phyloP scores from a whole-genome alignment of 2,329 filamentous ascomycete genomes.

The Colletotrichum tropicale region DNA sequence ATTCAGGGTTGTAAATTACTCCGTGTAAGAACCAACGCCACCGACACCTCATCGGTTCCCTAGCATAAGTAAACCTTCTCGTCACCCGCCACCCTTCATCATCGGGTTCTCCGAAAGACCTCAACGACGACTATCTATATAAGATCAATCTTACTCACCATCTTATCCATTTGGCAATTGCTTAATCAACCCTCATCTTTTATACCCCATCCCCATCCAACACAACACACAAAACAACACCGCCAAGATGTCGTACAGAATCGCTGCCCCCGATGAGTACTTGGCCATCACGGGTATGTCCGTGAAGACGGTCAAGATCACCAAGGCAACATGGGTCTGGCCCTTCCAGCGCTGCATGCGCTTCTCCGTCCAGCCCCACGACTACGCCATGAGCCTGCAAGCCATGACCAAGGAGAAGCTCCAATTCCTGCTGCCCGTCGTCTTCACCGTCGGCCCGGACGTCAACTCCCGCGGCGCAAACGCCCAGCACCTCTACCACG shows the following conservation, averaged over 20 bases:
- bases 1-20: background rate
- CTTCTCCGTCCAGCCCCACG: slow-evolving; percentile 73
- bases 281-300: slow-evolving; percentile 85
- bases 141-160: too few relatives aligned
- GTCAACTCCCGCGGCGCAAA: slow-evolving; percentile 64
- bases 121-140: background rate
- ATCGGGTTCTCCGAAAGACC: background rate
- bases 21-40: background rate
- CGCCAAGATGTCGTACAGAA: slow-evolving; percentile 63
- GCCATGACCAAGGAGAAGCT: slow-evolving; percentile 92
- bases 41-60: background rate
- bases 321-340: slow-evolving; percentile 76
- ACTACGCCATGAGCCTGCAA: slow-evolving; percentile 82
- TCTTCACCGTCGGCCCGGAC: slow-evolving; percentile 85
- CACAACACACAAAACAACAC: slow-evolving; percentile 23
- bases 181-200: background rate
- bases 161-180: too few relatives aligned
- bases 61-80: background rate
- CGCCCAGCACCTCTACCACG: slow-evolving; percentile 22
- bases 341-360: slow-evolving; percentile 71
- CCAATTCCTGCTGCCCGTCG: slow-evolving; percentile 80
- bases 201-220: background rate
- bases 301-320: slow-evolving; percentile 75
- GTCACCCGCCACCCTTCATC: background rate
- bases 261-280: slow-evolving; percentile 81